Conservation (phyloP, 2,329 filamentous ascomycete genomes). For the Fusarium sp. region DNA sequence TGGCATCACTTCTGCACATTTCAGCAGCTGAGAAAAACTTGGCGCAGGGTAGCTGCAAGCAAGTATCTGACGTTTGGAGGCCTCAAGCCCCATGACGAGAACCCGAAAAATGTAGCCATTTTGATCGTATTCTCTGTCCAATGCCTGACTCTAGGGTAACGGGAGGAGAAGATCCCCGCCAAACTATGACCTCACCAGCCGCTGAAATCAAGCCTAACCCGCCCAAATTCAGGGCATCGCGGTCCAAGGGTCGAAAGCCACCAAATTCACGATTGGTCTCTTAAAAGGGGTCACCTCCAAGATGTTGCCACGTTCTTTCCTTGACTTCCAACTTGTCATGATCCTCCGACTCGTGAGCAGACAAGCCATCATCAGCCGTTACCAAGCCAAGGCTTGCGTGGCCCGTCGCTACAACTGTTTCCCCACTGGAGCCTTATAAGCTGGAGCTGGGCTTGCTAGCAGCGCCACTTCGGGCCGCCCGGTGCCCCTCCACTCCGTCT, state of each 20-base stretch:
- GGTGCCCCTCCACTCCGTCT: slow-evolving; percentile 25
- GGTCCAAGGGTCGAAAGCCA: slow-evolving; percentile 19
- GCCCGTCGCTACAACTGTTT: slow-evolving; percentile 3
- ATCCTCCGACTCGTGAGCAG: slow-evolving; percentile 12
- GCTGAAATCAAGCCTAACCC: slow-evolving; percentile 26
- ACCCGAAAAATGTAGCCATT: neutral
- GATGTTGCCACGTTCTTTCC: slow-evolving; percentile 10
- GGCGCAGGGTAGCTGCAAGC: neutral
- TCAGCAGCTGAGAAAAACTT: neutral
- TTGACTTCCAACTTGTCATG: slow-evolving; percentile 9
- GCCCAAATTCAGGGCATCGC: slow-evolving; percentile 32
- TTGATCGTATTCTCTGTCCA: neutral
- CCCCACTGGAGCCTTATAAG: slow-evolving; percentile 33
- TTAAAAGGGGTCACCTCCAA: neutral
- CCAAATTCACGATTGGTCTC: slow-evolving; percentile 6
- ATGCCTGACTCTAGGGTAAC: slow-evolving; percentile 19
- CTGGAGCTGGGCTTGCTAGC: slow-evolving; percentile 32
- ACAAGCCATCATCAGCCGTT: slow-evolving; percentile 22
- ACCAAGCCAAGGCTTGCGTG: slow-evolving; percentile 13
- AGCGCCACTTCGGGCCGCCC: slow-evolving; percentile 32
- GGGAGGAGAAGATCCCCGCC: neutral
- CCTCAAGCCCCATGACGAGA: neutral
- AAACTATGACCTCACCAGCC: slow-evolving; percentile 35
- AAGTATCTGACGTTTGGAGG: neutral
- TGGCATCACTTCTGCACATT: neutral